phyloP scores from a whole-genome alignment of 2,329 filamentous ascomycete species.

The Cryphonectria parasitica region DNA sequence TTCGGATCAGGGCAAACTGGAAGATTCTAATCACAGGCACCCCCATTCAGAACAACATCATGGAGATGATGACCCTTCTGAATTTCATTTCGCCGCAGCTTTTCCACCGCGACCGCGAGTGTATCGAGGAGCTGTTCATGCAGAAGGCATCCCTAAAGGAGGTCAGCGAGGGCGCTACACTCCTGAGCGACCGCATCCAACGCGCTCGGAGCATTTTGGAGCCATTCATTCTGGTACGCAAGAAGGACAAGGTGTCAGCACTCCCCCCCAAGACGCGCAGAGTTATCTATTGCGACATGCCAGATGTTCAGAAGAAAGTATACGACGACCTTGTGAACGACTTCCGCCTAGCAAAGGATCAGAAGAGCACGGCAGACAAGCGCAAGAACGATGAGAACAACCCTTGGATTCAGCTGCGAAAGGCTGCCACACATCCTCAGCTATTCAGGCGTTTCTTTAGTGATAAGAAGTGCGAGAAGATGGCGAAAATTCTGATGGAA shows the following conservation, averaged over 20 bases:
- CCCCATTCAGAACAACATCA: conserved; percentile 90
- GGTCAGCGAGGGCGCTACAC: conserved; percentile 76
- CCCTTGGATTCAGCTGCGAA: conserved; percentile 86
- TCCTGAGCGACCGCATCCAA: conserved; percentile 85
- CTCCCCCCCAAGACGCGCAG: conserved; percentile 79
- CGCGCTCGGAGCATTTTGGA: conserved; percentile 90
- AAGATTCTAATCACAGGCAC: conserved; percentile 88
- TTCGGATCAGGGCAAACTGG: conserved; percentile 78
- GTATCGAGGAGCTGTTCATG: conserved; percentile 86
- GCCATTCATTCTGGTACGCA: conserved; percentile 90
- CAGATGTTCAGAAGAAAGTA: conserved; percentile 69
- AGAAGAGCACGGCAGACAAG: conserved; percentile 58
- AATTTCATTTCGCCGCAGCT: conserved; percentile 91
- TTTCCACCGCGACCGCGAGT: conserved; percentile 76
- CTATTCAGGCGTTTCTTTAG: conserved; percentile 83
- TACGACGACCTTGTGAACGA: conserved; percentile 70
- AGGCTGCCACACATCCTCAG: conserved; percentile 89
- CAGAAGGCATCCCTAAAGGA: conserved; percentile 87
- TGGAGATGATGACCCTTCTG: conserved; percentile 86
- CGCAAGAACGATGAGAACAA: conserved; percentile 64
- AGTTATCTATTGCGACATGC: conserved; percentile 82
- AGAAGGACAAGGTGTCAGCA: conserved; percentile 86
- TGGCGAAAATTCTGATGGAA: conserved; percentile 76
- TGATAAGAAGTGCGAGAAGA: conserved; percentile 74
- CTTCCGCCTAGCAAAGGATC: conserved; percentile 64